Conservation (phyloP, 495 filamentous ascomycete genomes). For the Cetradonia linearis region DNA sequence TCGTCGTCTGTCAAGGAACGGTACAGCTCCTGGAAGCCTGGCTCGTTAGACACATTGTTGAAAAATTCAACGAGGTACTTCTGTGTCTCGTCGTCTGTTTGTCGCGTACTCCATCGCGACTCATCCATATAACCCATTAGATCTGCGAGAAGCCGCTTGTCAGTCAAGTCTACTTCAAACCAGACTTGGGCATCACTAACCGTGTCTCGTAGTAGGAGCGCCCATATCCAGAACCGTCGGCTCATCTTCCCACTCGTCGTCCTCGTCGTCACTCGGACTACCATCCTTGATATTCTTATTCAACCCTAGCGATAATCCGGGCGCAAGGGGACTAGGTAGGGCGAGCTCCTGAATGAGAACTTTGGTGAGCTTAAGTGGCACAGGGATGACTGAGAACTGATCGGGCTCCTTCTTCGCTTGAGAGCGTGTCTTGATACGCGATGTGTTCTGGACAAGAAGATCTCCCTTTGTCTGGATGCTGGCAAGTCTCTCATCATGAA, state of each 20-base stretch:
- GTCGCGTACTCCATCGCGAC: conserved; percentile 33
- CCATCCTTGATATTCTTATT: conserved; percentile 32
- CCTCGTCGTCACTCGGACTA: conserved; percentile 49
- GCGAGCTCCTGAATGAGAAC: conserved; percentile 82
- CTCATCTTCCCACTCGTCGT: conserved; percentile 91
- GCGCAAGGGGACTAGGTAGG: conserved; percentile 39
- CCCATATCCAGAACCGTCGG: conserved; percentile 62
- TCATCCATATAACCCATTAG: conserved; percentile 68
- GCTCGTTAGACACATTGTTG: conserved; percentile 55
- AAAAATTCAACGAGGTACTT: conserved; percentile 76
- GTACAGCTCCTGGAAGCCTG: conserved; percentile 67
- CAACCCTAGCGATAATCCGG: conserved; percentile 14
- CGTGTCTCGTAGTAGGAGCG: conserved; percentile 40
- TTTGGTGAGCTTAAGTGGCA: conserved; percentile 90
- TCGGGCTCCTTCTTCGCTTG: conserved; percentile 78
- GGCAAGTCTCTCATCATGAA: conserved; percentile 71
- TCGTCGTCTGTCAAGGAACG: conserved; percentile 59
- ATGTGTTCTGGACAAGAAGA: conserved; percentile 67
- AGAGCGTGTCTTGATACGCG: conserved; percentile 87
- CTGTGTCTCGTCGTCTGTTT: conserved; percentile 88
- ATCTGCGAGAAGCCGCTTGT: conserved; percentile 34
- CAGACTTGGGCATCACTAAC: conserved; percentile 15
- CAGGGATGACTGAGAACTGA: conserved; percentile 76
- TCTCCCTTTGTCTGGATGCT: conserved; percentile 84
- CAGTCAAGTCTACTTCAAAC: not conserved